phyloP scores from a whole-genome alignment of 352 stramenopile species.

The Phytophthora syringae region DNA sequence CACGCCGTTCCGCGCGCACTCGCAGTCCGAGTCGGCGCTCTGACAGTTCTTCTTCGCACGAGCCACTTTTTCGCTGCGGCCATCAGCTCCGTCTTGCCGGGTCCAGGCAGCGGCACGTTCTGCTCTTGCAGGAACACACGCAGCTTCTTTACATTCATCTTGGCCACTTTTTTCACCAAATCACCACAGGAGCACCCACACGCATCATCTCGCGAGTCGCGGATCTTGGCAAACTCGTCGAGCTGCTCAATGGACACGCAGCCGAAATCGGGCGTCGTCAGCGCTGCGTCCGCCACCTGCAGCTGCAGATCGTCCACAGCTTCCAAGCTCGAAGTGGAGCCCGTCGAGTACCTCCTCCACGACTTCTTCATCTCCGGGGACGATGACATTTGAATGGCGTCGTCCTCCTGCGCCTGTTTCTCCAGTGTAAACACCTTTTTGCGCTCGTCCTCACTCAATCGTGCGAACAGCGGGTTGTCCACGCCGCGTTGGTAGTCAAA shows the following conservation, averaged over 20 bases:
- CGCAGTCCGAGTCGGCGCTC: constrained; percentile 62
- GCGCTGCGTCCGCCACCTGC: constrained; percentile 26
- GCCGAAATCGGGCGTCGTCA: constrained; percentile 68
- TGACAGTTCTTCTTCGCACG: constrained; percentile 77
- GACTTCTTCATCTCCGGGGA: constrained; percentile 29
- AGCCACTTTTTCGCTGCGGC: constrained; percentile 69
- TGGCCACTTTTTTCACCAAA: constrained; percentile 80
- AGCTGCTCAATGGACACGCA: constrained; percentile 84
- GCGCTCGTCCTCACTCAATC: constrained; percentile 72
- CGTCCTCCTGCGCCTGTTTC: constrained; percentile 29
- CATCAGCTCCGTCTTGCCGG: constrained; percentile 75
- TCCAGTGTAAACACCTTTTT: constrained; percentile 70
- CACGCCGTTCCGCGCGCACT: constrained; percentile 79
- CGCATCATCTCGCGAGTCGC: constrained; percentile 73
- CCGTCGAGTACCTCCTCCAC: constrained; percentile 44
- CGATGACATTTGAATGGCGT: constrained; percentile 30
- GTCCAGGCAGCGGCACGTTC: constrained; percentile 49
- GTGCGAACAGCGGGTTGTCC: constrained; percentile 80
- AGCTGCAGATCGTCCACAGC: constrained; percentile 24
- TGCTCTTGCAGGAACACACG: constrained; percentile 68
- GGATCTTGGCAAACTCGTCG: constrained; percentile 84
- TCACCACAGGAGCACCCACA: constrained; percentile 87
- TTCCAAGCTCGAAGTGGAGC: constrained; percentile 29
- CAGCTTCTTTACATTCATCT: constrained; percentile 89
- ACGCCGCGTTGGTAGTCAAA: constrained; percentile 81